Conservation (phyloP, 2,329 filamentous ascomycete species). For the Diaporthe citri region DNA sequence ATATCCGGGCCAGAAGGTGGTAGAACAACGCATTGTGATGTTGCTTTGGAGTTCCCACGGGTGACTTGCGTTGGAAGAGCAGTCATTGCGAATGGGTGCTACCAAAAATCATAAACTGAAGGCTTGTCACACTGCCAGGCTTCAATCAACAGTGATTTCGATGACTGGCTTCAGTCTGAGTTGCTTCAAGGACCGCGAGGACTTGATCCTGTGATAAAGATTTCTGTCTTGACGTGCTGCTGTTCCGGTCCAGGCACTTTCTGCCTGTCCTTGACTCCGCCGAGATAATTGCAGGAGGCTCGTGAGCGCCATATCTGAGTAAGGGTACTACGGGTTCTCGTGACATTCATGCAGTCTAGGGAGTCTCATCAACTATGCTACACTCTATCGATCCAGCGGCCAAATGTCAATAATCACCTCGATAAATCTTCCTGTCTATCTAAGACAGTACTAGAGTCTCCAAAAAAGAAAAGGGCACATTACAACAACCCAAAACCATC, state of each 20-base stretch:
- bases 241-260: neutral
- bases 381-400: neutral
- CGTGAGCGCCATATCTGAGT: neutral
- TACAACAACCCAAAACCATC: neutral
- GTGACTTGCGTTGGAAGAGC: neutral
- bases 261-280: neutral
- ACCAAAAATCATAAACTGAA: neutral
- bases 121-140: no score
- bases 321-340: neutral
- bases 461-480: conserved; percentile 3
- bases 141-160: neutral
- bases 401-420: neutral
- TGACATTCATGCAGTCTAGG: neutral
- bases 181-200: no score
- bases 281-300: neutral
- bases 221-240: neutral
- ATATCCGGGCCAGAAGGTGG: neutral
- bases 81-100: neutral
- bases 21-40: neutral
- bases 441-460: conserved; percentile 10
- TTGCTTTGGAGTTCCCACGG: neutral
- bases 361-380: neutral
- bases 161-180: neutral
- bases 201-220: no score
- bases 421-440: conserved; percentile 6